Base-by-base conservation (phyloP, 169 alveolate genomes). In the Eimeria mitis region DNA sequence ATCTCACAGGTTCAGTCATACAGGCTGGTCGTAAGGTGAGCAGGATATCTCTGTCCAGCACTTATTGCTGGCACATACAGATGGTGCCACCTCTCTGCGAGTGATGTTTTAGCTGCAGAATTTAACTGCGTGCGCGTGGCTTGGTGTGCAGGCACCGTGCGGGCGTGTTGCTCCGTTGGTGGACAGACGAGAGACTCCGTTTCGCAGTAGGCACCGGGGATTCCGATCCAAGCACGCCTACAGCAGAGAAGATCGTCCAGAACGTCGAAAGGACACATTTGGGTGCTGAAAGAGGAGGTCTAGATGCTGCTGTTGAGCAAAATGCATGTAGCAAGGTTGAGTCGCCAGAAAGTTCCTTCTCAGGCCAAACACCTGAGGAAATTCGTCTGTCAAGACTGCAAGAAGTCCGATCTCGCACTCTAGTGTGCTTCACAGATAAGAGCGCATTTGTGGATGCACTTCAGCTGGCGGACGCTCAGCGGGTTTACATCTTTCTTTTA, bases 401-500 rank as follows among this genome's bases (percentile, higher is more conserved):
- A 25, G 40, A 13, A 63, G 47, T 44, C 37, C 81, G 92, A 28
- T 87, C 92, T 11, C 78, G 59, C 23, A 87, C 92, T 40, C 81
- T 87, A 23, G 81, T 63, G 11, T 87, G 81, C 34, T 87, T 87
- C 65, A 87, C 92, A 28, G 63, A 87, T 21, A 87, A 87, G 83
- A 59, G 79, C 63, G 92, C 92, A 49, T 87, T 92, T 79, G 76
- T 92, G 28, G 96, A 78, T 11, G 37, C 73, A 1, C 59, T 92
- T 59, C 96, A 92, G 92, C 92, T 92, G 78, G 85, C 96, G 52
- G 96, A 92, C 63, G 85, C 94, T 61, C 96, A 92, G 84, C 78
- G 96, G 71, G 94, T 42, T 28, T 92, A 92, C 92, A 79, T 92
- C 2, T 83, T 92, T 42, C 70, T 92, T 40, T 76, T 92, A 37